Evolutionary conservation across 805 yeast genomes (phyloP).

Genomic region (Kodamaea leandrae): DNA sequence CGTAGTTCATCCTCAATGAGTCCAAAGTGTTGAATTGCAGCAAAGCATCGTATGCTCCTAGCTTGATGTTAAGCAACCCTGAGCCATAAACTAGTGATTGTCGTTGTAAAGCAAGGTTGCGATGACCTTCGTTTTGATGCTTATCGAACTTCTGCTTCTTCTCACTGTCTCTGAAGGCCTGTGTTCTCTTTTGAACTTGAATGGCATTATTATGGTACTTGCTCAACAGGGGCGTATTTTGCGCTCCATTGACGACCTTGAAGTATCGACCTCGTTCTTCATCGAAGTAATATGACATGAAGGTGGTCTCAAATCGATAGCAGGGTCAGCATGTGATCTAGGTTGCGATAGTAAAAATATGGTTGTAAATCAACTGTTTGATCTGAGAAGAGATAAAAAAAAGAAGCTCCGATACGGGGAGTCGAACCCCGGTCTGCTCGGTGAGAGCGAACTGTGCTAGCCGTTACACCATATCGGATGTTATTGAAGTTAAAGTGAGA

Average conservation of each 20-base stretch:
- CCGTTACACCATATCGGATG: slow-evolving; percentile 84
- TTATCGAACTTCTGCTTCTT: background rate
- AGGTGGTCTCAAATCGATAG: too few relatives aligned
- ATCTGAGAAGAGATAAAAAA: slow-evolving; percentile 5
- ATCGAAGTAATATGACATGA: slow-evolving; percentile 23
- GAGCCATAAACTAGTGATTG: background rate
- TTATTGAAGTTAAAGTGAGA: too few relatives aligned
- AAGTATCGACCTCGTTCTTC: slow-evolving; percentile 27
- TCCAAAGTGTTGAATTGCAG: slow-evolving; percentile 2
- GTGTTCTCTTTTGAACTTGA: slow-evolving; percentile 21
- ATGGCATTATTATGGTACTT: slow-evolving; percentile 30
- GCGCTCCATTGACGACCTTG: slow-evolving; percentile 32
- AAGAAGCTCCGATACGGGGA: slow-evolving; percentile 71
- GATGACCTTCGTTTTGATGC: background rate
- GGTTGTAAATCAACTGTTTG: too few relatives aligned
- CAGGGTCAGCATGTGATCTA: too few relatives aligned
- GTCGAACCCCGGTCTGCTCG: slow-evolving; percentile 85
- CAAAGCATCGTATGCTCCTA: slow-evolving; percentile 1
- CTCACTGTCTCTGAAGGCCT: slow-evolving; percentile 1
- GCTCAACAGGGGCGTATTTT: slow-evolving; percentile 12
- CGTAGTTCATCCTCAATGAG: background rate
- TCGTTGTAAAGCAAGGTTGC: background rate
- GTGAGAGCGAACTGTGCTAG: slow-evolving; percentile 83
- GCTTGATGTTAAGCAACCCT: slow-evolving; percentile 5
- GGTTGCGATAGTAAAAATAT: too few relatives aligned